Base-by-base conservation (phyloP, 169 alveolate species). In the Cryptosporidium sp. region DNA sequence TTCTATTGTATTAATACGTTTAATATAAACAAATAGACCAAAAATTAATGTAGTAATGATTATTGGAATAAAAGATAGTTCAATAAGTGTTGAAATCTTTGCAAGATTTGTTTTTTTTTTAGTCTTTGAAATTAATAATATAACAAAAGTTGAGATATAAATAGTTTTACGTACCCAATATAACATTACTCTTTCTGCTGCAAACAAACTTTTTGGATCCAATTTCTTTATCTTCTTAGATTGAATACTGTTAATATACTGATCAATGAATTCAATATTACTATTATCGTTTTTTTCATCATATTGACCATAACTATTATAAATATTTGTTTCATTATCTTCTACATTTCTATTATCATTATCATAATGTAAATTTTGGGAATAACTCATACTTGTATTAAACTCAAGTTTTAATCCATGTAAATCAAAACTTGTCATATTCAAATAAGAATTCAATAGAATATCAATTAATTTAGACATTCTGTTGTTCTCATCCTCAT, bases 151-250 rank as follows among this genome's bases (percentile, higher is more conserved):
- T 23, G 91, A 86, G 26, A 91, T 80, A 70, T 92, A 94, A 14
- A 94, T 87, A 23, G 94, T 91, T 70, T 93, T 70, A 33, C 86
- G 85, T 33, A 92, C 45, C 91, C 94, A 94, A 91, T 93, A 95
- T 31, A 94, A 91, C 80, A 94, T 89, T 3, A 94, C 93, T 65
- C 96, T 91, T 52, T 94, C 96, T 1, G 93, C 94, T 14, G 96
- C 96, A 69, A 94, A 94, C 69, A 92, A 71, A 29, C 93, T 80
- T 91, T 94, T 94, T 26, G 96, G 96, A 59, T 94, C 96, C 31
- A 93, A 69, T 86, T 92, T 94, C 8, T 80, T 51, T 26, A 92
- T 61, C 33, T 65, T 80, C 41, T 59, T 80, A 4, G 89, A 61
- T 2, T 65, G 23, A 26, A 62, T 35, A 23, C 18, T 31, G 59